Evolutionary conservation across 176 grass and related monocot genomes (phyloP).

Genomic region (Raddia distichophylla): DNA sequence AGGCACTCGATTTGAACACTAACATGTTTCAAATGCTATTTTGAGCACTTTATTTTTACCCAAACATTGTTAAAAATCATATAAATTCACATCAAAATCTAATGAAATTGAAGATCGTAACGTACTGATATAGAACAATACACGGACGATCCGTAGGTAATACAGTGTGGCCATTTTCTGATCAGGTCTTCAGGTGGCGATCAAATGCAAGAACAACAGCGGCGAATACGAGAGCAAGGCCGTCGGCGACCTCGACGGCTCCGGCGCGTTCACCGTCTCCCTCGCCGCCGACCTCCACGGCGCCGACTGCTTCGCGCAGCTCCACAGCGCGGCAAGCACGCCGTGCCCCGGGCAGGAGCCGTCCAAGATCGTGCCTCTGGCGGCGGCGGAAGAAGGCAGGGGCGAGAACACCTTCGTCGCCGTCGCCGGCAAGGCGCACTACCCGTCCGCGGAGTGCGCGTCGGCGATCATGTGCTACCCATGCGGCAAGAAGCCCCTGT

Average conservation of each 20-base stretch:
- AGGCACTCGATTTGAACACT: too few species aligned
- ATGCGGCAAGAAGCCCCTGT: neutral
- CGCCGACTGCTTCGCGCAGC: constrained; percentile 27
- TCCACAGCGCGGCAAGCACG: constrained; percentile 29
- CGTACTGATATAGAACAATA: too few species aligned
- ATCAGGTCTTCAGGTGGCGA: constrained; percentile 21
- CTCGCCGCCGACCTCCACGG: neutral
- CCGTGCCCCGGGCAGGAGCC: constrained; percentile 2
- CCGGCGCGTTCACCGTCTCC: constrained; percentile 8
- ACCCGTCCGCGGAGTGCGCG: neutral
- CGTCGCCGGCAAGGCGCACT: neutral
- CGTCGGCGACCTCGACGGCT: neutral
- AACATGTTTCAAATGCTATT: too few species aligned
- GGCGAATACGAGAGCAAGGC: constrained; percentile 31
- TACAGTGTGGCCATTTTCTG: neutral
- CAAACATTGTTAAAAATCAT: too few species aligned
- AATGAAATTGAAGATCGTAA: too few species aligned
- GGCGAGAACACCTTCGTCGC: constrained; percentile 19
- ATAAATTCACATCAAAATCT: too few species aligned
- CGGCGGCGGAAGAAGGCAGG: neutral
- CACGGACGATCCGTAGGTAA: too few species aligned
- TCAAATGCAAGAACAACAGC: constrained; percentile 28
- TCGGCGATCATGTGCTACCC: constrained; percentile 13
- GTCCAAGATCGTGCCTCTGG: neutral
- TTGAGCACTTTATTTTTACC: too few species aligned